Evolutionary conservation across 352 stramenopile species (phyloP), one percentile per base, ranked within the genome.

Genomic region (Pilasporangium apinafurcum): DNA sequence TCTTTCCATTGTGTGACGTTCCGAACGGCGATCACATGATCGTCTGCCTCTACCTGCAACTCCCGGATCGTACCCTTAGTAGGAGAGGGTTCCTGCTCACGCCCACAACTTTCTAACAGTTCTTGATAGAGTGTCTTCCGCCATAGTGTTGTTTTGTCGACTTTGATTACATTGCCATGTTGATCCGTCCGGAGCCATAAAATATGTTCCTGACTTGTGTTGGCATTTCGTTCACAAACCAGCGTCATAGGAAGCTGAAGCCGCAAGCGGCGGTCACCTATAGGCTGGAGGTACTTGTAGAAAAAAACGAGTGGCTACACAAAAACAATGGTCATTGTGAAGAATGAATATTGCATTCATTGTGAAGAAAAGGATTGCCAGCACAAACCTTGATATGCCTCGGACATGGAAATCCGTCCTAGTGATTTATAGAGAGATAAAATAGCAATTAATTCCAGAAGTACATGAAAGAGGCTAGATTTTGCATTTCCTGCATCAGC

Each of bases 211-310:
- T 68, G 52, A 3, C 62, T 61, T n/a, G n/a, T n/a, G n/a, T n/a
- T n/a, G 30, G 76, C 59, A 4, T 29, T 36, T 26, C 74, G 77
- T 48, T 89, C 76, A 22, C 64, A 83, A 16, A 89, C 44, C 6
- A 89, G 55, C 0, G 79, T 89, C 4, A 71, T 51, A 9, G 79
- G 76, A 5, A 86, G 46, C 20, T 65, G 56, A 20, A 92, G 53
- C 30, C 42, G 42, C 18, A 36, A 31, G n/a, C 44, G 36, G 13
- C 46, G 51, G 16, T 60, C 60, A 0, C 51, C 45, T n/a, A 85
- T 62, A 8, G 79, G 79, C 44, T 92, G 79, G 5, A 92, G 44
- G 39, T 83, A 89, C 60, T 92, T 92, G 67, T 84, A 92, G 46
- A 92, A 92, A 53, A 75, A 77, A 17, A 92, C 44, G 8, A 82